Percentiles rank a stretch among this genome's conserved stretches.
These are phyloP conservation scores for Rhizoctonia solani DNA, from an alignment of 1,284 basidiomycete species.

Conservation along the genomic window DNA sequence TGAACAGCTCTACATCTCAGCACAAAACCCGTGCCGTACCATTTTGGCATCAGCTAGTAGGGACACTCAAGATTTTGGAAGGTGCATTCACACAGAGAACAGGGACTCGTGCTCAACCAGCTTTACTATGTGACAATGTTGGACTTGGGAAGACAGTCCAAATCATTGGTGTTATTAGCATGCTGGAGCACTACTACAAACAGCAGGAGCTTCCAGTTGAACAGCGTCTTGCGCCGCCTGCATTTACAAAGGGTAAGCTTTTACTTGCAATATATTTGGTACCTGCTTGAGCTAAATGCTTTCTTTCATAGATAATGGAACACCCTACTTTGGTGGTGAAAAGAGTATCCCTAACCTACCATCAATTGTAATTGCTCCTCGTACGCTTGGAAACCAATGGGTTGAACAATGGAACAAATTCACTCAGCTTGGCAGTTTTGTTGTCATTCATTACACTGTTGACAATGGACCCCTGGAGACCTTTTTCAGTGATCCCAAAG, in stretches of 20 bases:
- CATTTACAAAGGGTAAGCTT: too few species aligned
- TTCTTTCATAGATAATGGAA: too few species aligned
- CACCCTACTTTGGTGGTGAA: too few species aligned
- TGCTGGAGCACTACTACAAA: not conserved
- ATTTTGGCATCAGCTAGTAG: too few species aligned
- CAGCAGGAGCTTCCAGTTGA: not conserved
- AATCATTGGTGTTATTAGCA: not conserved
- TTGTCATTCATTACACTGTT: not conserved
- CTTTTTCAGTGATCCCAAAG: not conserved
- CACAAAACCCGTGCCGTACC: too few species aligned
- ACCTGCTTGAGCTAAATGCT: too few species aligned
- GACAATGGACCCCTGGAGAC: not conserved
- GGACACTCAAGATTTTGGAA: too few species aligned
- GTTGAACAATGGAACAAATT: not conserved
- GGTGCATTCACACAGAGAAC: too few species aligned
- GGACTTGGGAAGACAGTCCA: not conserved
- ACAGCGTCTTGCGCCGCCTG: too few species aligned
- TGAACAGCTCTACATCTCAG: too few species aligned
- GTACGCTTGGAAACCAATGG: not conserved
- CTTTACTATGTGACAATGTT: slow-evolving; percentile 7
- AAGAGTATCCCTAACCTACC: not conserved
- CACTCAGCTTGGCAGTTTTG: not conserved
- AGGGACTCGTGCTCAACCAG: not conserved
- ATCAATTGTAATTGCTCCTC: not conserved
- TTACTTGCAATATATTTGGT: too few species aligned